Evolutionary conservation across 345 rosid species (phyloP).

Genomic region (Citrus unshiu): DNA sequence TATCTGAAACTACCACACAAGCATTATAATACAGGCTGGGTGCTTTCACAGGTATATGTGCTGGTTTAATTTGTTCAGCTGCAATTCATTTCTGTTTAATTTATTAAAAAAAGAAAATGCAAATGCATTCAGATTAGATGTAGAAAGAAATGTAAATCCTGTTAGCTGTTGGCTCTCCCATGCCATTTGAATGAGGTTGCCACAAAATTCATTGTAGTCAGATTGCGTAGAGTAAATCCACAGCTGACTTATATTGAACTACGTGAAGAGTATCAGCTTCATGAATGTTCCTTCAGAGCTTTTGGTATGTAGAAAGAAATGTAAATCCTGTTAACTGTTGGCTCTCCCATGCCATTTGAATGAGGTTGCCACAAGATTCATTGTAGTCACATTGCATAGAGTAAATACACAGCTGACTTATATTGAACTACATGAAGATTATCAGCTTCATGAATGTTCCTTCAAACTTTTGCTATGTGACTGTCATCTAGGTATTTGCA

Average conservation of each 20-base stretch:
- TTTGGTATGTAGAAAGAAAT: not conserved
- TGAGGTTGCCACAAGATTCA: not conserved
- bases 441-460: too few relatives aligned
- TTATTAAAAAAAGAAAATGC: too few relatives aligned
- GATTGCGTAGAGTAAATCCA: not conserved
- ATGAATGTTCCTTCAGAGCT: not conserved
- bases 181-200: not conserved
- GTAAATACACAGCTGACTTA: not conserved
- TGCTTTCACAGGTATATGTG: slow-evolving; percentile 80
- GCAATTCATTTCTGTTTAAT: not conserved
- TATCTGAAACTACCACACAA: slow-evolving; percentile 74
- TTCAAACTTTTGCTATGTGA: not conserved
- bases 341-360: not conserved
- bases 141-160: not conserved
- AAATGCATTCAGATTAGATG: not conserved
- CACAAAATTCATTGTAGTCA: not conserved
- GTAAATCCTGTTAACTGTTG: not conserved
- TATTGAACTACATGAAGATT: not conserved
- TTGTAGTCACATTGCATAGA: not conserved
- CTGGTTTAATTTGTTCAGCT: not conserved
- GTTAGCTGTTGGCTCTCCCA: not conserved
- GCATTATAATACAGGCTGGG: slow-evolving; percentile 97
- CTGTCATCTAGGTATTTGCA: not conserved
- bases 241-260: not conserved
- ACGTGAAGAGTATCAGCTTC: not conserved